phyloP scores from a whole-genome alignment of 768 basidiomycete species.

The Lyophyllum atratum region DNA sequence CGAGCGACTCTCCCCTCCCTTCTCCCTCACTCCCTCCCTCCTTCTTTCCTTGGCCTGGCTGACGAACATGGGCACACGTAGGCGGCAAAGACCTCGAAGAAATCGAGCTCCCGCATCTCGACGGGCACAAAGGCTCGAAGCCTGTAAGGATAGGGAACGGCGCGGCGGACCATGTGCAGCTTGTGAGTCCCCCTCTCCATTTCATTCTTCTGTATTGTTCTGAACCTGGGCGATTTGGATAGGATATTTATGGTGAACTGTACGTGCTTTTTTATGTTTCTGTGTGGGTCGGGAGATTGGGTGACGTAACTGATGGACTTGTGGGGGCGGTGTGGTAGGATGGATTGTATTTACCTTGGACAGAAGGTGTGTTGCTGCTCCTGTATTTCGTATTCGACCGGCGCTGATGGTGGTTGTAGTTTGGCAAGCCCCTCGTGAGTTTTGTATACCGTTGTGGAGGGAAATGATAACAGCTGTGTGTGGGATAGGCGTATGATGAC shows the following conservation, averaged over 20 bases:
- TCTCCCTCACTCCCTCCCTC: background rate
- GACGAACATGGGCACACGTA: conserved; percentile 19
- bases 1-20: too few relatives aligned
- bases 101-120: conserved; percentile 81
- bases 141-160: conserved; percentile 95
- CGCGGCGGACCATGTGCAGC: conserved; percentile 66
- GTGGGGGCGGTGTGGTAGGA: conserved; percentile 51
- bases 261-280: too few relatives aligned
- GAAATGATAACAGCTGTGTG: too few relatives aligned
- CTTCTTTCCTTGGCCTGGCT: background rate
- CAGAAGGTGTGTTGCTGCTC: conserved; percentile 67
- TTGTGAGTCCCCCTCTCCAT: background rate
- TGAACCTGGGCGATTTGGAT: background rate
- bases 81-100: conserved; percentile 82
- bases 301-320: too few relatives aligned
- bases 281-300: too few relatives aligned
- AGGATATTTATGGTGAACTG: conserved; percentile 98
- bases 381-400: background rate
- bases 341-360: conserved; percentile 96
- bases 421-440: conserved; percentile 74
- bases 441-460: too few relatives aligned
- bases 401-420: conserved; percentile 38
- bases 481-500: conserved; percentile 39
- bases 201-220: background rate
- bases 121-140: conserved; percentile 84